phyloP scores from a whole-genome alignment of 805 yeast species.

The Priceomyces melissophilus region DNA sequence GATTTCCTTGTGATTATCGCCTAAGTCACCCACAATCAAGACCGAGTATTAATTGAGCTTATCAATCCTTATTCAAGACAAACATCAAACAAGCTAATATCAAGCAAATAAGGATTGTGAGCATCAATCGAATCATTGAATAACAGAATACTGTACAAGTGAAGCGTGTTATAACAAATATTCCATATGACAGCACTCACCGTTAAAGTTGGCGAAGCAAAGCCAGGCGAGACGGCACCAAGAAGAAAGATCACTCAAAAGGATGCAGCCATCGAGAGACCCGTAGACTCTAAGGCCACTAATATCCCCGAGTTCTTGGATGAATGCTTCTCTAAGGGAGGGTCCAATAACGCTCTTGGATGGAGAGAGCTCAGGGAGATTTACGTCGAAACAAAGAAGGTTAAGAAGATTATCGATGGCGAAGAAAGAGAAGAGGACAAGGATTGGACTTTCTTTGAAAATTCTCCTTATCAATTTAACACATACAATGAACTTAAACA shows the following conservation, averaged over 20 bases:
- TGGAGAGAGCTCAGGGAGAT: conserved; percentile 74
- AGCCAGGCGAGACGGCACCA: conserved; percentile 79
- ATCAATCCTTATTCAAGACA: too few species aligned
- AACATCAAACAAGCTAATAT: too few species aligned
- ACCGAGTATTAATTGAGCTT: too few species aligned
- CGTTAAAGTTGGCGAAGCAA: conserved; percentile 68
- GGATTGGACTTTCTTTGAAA: conserved; percentile 83
- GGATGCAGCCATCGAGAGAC: conserved; percentile 53
- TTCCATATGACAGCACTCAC: conserved; percentile 27
- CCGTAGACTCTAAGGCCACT: conserved; percentile 57
- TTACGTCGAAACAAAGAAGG: conserved; percentile 70
- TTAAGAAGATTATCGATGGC: conserved; percentile 78
- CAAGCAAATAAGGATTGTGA: too few species aligned
- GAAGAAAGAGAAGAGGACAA: conserved; percentile 68
- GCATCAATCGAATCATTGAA: too few species aligned
- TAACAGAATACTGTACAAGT: too few species aligned
- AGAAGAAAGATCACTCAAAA: conserved; percentile 59
- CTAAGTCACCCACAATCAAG: too few species aligned
- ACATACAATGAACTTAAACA: conserved; percentile 56
- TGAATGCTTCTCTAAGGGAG: conserved; percentile 59
- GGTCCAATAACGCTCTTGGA: conserved; percentile 58
- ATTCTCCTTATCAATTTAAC: conserved; percentile 65
- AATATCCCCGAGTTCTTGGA: conserved; percentile 68
- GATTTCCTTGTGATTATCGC: too few species aligned
- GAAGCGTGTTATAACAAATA: too few species aligned